Evolutionary conservation across 1,284 basidiomycete genomes (phyloP).

Genomic region (Ceratobasidium sp.): DNA sequence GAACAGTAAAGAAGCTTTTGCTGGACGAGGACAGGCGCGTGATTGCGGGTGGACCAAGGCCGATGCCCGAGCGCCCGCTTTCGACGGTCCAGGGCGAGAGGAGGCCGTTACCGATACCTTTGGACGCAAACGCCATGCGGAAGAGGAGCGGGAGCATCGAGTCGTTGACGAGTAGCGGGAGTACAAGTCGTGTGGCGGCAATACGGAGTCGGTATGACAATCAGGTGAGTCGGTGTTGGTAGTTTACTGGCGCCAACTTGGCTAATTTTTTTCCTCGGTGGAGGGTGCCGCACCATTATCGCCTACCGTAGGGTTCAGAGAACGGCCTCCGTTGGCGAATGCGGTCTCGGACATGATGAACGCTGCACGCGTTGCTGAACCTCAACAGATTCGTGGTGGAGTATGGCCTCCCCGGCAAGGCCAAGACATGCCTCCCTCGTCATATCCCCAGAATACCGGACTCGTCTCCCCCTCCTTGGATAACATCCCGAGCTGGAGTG

Average conservation of each 20-base stretch:
- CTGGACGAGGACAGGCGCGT: slow-evolving; percentile 20
- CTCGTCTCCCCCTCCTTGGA: slow-evolving; percentile 27
- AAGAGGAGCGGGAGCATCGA: slow-evolving; percentile 56
- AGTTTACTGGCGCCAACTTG: neutral
- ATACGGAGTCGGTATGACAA: slow-evolving; percentile 69
- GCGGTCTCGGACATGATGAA: slow-evolving; percentile 68
- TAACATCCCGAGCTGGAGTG: slow-evolving; percentile 58
- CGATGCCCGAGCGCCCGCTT: slow-evolving; percentile 30
- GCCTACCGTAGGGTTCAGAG: slow-evolving; percentile 62
- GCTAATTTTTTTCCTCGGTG: neutral
- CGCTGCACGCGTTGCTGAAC: slow-evolving; percentile 18
- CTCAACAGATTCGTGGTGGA: neutral
- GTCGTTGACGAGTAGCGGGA: slow-evolving; percentile 63
- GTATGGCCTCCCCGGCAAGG: slow-evolving; percentile 16
- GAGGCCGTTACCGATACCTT: slow-evolving; percentile 18
- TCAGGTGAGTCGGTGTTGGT: slow-evolving; percentile 5
- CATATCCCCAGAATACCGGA: neutral
- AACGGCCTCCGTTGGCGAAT: slow-evolving; percentile 67
- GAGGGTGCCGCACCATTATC: slow-evolving; percentile 64
- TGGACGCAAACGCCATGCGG: slow-evolving; percentile 9
- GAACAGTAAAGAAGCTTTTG: slow-evolving; percentile 36
- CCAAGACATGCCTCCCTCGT: slow-evolving; percentile 13
- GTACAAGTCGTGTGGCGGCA: slow-evolving; percentile 68
- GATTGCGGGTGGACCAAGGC: slow-evolving; percentile 31
- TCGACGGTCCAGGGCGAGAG: slow-evolving; percentile 17